Evolutionary conservation across 2,329 filamentous ascomycete genomes (phyloP).

Genomic region (Colletotrichum theobromicola): DNA sequence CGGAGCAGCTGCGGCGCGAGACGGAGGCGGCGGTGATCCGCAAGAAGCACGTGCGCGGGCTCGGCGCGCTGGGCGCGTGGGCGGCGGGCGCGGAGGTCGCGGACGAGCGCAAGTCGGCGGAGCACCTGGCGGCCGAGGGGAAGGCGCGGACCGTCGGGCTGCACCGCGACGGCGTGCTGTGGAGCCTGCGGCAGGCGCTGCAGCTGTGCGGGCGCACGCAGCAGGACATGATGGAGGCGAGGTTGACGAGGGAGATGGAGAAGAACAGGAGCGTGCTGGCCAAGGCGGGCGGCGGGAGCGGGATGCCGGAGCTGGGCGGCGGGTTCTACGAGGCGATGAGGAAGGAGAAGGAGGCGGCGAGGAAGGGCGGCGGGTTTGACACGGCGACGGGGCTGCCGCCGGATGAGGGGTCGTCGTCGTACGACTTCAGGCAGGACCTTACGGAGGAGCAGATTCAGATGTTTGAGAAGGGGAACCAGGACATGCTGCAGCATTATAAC

Average conservation of each 20-base stretch:
- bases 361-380: constrained; percentile 1
- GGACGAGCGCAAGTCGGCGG: constrained; percentile 58
- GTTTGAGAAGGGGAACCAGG: constrained; percentile 91
- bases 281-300: constrained; percentile 57
- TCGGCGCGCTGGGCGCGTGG: constrained; percentile 71
- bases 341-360: constrained; percentile 22
- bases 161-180: constrained; percentile 83
- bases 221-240: constrained; percentile 90
- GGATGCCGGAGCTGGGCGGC: constrained; percentile 23
- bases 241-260: constrained; percentile 84
- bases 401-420: constrained; percentile 25
- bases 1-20: constrained; percentile 81
- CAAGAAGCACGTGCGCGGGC: constrained; percentile 69
- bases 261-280: constrained; percentile 87
- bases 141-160: constrained; percentile 68
- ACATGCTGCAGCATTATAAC: constrained; percentile 92
- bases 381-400: constrained; percentile 24
- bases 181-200: constrained; percentile 77
- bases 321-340: constrained; percentile 26
- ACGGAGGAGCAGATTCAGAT: constrained; percentile 88
- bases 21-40: constrained; percentile 73
- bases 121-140: constrained; percentile 77
- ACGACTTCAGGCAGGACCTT: constrained; percentile 55
- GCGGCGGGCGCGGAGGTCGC: constrained; percentile 63
- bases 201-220: constrained; percentile 81